These are phyloP conservation scores for Lenwebbia sp. DNA, from an alignment of 345 rosid species.

Conservation along the genomic window DNA sequence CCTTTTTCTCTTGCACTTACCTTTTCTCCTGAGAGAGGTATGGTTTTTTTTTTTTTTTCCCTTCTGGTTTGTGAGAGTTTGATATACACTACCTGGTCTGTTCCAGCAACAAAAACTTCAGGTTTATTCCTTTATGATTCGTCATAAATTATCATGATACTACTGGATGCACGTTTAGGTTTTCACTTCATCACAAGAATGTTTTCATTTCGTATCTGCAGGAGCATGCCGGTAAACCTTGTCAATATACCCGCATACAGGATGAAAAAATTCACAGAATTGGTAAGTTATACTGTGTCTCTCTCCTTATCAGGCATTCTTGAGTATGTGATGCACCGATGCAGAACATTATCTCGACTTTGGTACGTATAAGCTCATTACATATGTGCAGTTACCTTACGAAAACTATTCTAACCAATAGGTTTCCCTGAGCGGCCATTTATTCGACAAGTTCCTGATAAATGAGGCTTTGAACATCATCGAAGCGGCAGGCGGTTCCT, in stretches of 20 bases:
- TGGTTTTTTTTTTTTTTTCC: background rate
- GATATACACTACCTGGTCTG: background rate
- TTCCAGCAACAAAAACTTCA: background rate
- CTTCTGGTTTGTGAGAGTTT: background rate
- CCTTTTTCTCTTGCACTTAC: background rate
- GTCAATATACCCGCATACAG: constrained; percentile 20
- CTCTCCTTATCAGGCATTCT: background rate
- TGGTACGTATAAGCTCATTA: background rate
- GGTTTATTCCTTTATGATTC: background rate
- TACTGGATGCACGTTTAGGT: background rate
- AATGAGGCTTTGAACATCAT: constrained; percentile 93
- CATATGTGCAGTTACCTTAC: background rate
- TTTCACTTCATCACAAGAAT: background rate
- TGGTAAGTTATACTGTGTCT: constrained; percentile 32
- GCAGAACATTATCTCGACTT: background rate
- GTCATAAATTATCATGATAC: background rate
- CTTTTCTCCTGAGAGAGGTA: background rate
- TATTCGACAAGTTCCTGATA: constrained; percentile 83
- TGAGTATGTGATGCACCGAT: background rate
- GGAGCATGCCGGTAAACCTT: constrained; percentile 28
- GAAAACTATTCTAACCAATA: constrained; percentile 8
- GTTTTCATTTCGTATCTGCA: constrained; percentile 19
- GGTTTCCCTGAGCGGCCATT: constrained; percentile 93
- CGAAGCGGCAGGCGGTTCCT: constrained; percentile 84
- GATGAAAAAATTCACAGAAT: constrained; percentile 49